These are phyloP conservation scores for Zymoseptoria pseudotritici DNA, from an alignment of 2,329 filamentous ascomycete species.

Conservation along the genomic window DNA sequence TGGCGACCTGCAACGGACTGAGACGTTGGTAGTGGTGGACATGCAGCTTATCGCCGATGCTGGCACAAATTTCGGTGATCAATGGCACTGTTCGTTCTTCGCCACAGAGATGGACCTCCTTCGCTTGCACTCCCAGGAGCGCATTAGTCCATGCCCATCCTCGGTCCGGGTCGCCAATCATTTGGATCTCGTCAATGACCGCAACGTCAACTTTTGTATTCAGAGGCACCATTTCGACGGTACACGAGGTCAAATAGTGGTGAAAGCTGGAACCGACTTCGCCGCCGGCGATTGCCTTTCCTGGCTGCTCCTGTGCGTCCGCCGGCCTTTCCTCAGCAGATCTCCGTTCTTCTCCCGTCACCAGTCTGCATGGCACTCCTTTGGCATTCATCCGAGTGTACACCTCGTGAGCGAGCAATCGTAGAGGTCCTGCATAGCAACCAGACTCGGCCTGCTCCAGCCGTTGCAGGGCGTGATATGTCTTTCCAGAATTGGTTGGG, in stretches of 20 bases:
- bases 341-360: constrained; percentile 87
- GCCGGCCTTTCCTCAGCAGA: constrained; percentile 39
- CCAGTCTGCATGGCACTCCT: constrained; percentile 66
- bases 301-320: no score
- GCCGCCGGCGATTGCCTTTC: background rate
- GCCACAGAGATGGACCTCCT: constrained; percentile 88
- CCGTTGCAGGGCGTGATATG: constrained; percentile 82
- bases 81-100: constrained; percentile 76
- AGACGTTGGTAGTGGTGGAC: constrained; percentile 79
- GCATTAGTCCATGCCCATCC: constrained; percentile 95
- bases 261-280: constrained; percentile 44
- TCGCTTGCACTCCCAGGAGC: constrained; percentile 75
- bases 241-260: constrained; percentile 66
- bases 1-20: constrained; percentile 64
- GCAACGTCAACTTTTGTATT: constrained; percentile 69
- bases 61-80: constrained; percentile 67
- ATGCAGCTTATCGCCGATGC: constrained; percentile 72
- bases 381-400: constrained; percentile 77
- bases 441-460: constrained; percentile 69
- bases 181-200: constrained; percentile 97
- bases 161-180: constrained; percentile 73
- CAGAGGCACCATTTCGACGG: constrained; percentile 78
- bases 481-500: constrained; percentile 97
- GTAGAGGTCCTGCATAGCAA: constrained; percentile 83
- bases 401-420: constrained; percentile 89